Evolutionary conservation across 345 rosid species (phyloP), one percentile per base, ranked within the genome.

Genomic region (Litchi chinensis): DNA sequence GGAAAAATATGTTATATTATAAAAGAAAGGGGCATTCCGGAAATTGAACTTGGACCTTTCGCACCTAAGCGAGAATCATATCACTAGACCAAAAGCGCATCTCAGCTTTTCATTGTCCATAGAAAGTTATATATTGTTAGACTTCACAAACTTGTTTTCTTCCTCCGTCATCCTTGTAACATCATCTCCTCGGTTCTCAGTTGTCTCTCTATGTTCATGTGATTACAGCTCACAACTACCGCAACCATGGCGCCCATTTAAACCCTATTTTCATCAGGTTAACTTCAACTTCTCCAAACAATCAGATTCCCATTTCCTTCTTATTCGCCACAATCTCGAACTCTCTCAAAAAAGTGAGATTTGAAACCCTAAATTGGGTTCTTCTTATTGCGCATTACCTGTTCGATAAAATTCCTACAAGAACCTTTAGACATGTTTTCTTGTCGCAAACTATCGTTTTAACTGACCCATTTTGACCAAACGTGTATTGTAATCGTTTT

Each of bases 51-150:
- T 87, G 90, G 96, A 89, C 92, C 93, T 92, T 90, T 91, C 90
- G 89, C 94, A 93, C 93, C 92, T 73, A 92, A 91, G 95, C 93
- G 88, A 94, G 92, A 91, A 93, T 92, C 92, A 87, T 89, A 82
- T 90, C 93, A 90, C 93, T 88, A 90, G 93, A 92, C 91, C 92
- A 91, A 94, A 90, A 88, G 93, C 94, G 90, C 91, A 32, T 3
- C 37, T 3, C 2, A 0, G 3, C 3, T 32, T 32, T 32, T 0
- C 4, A 3, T 2, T 32, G 37, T 32, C 37, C 37, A 32, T 2
- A 32, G 4, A 32, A 32, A 2, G 2, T 2, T 3, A 32, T 32
- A 32, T 32, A 2, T 26, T 0, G 28, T 26, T 1, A 26, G 1
- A 26, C 1, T 26, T 0, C 28, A 26, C 28, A 26, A 44, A 44